Percentiles rank a stretch among this genome's conserved stretches.
Conservation (phyloP, 2,329 filamentous ascomycete genomes). For the Botryotinia narcissicola region DNA sequence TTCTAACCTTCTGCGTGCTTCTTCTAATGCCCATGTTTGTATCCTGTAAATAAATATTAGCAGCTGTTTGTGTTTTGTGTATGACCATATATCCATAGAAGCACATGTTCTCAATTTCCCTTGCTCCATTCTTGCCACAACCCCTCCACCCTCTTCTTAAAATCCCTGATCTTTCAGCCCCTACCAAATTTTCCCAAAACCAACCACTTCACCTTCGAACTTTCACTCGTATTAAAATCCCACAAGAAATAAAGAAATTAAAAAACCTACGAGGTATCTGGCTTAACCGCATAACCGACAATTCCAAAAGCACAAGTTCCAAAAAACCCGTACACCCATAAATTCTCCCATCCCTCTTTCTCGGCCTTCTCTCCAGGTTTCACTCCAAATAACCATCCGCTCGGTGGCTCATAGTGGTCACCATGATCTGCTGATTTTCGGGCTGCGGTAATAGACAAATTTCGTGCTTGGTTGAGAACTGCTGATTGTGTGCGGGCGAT, state of each 20-base stretch:
- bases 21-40: conserved; percentile 98
- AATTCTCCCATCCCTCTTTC: conserved; percentile 93
- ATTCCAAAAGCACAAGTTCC: conserved; percentile 70
- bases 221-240: background rate
- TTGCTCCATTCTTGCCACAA: background rate
- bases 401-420: conserved; percentile 79
- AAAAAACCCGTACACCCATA: conserved; percentile 82
- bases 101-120: background rate
- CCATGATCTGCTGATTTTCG: conserved; percentile 29
- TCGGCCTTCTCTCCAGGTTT: conserved; percentile 94
- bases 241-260: conserved; percentile 22
- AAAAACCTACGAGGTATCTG: conserved; percentile 88
- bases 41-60: conserved; percentile 58
- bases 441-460: background rate
- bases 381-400: conserved; percentile 89
- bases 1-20: conserved; percentile 92
- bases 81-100: background rate
- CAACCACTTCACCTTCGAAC: background rate
- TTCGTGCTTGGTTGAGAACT: conserved; percentile 7
- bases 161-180: background rate
- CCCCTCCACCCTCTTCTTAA: conserved; percentile 10
- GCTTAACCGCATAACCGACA: conserved; percentile 91
- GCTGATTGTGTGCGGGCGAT: background rate
- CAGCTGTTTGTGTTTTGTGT: background rate
- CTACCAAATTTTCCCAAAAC: background rate